A percentile compares a stretch with the other conserved stretches of the same genome.
These are phyloP conservation scores for Rhodotorula sp. DNA, from an alignment of 1,284 basidiomycete genomes.

Conservation along the genomic window DNA sequence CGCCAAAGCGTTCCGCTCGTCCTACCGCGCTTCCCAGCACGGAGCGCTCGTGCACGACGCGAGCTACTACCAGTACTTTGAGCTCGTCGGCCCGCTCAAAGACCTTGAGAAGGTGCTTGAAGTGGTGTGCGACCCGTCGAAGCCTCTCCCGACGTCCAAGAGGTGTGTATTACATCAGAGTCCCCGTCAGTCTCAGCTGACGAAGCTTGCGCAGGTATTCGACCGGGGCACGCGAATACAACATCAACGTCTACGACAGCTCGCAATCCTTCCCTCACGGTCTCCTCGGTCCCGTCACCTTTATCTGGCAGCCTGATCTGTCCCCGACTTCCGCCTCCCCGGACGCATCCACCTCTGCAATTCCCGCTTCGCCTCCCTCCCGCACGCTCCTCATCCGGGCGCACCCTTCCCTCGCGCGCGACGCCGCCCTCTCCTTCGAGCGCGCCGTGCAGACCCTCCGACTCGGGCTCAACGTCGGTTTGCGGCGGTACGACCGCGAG, in stretches of 20 bases:
- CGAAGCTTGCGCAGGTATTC: conserved; percentile 59
- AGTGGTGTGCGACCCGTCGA: conserved; percentile 42
- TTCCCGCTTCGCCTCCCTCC: not conserved
- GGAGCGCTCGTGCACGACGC: conserved; percentile 82
- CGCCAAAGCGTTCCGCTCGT: conserved; percentile 83
- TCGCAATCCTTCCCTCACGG: conserved; percentile 1
- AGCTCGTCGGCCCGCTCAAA: conserved; percentile 65
- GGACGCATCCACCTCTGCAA: conserved; percentile 12
- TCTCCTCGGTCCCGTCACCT: conserved; percentile 57
- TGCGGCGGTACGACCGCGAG: conserved; percentile 12
- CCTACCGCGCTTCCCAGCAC: conserved; percentile 78
- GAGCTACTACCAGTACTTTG: conserved; percentile 74
- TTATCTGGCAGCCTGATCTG: conserved; percentile 65
- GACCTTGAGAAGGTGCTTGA: conserved; percentile 62
- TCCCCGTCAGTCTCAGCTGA: not conserved
- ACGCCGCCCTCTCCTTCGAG: not conserved
- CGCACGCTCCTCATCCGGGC: conserved; percentile 70
- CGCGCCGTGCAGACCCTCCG: not conserved
- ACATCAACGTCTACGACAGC: conserved; percentile 47
- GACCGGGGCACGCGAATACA: conserved; percentile 52
- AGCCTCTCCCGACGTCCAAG: conserved; percentile 19
- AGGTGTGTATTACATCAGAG: not conserved
- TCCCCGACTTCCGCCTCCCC: conserved; percentile 45
- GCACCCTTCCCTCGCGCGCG: conserved; percentile 64
- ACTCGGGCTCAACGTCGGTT: not conserved